These are phyloP conservation scores for Sambucus nigra DNA, from an alignment of 129 eudicot genomes.

Conservation along the genomic window DNA sequence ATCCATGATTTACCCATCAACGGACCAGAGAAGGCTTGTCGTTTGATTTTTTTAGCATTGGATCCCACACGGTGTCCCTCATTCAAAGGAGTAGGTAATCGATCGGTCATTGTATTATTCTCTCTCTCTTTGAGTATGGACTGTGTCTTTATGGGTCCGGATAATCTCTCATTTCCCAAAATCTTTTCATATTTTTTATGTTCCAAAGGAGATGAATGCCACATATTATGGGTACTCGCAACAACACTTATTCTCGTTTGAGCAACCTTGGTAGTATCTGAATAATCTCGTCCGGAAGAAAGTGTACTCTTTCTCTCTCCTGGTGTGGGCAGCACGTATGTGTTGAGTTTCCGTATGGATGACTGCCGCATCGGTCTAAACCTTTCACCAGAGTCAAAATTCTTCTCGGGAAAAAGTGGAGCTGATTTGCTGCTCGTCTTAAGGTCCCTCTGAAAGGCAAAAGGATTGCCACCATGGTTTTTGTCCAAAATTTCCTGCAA, in stretches of 20 bases:
- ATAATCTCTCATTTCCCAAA: constrained; percentile 29
- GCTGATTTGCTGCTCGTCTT: constrained; percentile 57
- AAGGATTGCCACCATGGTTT: constrained; percentile 31
- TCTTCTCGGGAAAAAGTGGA: constrained; percentile 49
- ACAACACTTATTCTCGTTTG: constrained; percentile 29
- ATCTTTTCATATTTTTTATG: constrained; percentile 32
- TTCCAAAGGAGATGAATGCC: constrained; percentile 60
- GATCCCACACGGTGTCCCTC: constrained; percentile 26
- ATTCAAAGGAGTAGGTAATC: constrained; percentile 34
- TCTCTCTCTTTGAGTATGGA: constrained; percentile 50
- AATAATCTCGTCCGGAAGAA: constrained; percentile 24
- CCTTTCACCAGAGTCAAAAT: constrained; percentile 39
- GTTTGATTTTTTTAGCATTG: constrained; percentile 35
- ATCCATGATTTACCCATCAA: constrained; percentile 45
- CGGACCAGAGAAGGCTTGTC: constrained; percentile 80
- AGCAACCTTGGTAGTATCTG: constrained; percentile 18
- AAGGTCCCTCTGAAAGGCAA: constrained; percentile 21
- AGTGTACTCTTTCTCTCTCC: constrained; percentile 31
- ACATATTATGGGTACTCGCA: constrained; percentile 11
- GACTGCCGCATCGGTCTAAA: constrained; percentile 40
- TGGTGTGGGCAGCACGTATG: constrained; percentile 81
- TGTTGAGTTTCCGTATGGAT: constrained; percentile 38
- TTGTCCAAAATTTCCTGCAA: constrained; percentile 35
- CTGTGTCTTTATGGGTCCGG: constrained; percentile 30
- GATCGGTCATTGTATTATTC: constrained; percentile 22